Base-by-base conservation (phyloP, 768 basidiomycete species). In the Lactarius deliciosus region DNA sequence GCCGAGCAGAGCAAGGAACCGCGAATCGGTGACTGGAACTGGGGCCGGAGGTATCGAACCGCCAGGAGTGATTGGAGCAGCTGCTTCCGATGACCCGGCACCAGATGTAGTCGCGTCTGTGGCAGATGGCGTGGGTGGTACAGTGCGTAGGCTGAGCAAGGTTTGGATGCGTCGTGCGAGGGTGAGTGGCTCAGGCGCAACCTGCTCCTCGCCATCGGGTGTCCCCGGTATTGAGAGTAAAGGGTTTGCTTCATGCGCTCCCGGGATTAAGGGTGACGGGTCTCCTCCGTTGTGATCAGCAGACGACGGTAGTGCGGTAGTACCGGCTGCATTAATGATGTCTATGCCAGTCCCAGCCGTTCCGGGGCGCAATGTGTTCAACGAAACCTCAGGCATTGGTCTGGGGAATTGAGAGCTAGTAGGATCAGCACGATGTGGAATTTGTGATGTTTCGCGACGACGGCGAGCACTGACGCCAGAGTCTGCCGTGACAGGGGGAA, bases 141-240 rank as follows among this genome's bases (percentile, higher is more conserved):
- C 45, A 34, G 73, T 70, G 41, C 72, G 77, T 45, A 82, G 83
- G 60, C 81, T 75, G 45, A 87, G 76, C n/a, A 87, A 73, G 13
- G 77, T 75, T 71, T 85, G 86, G 53, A 88, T 82, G 64, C 75
- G 81, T 61, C 79, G 77, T 6, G 84, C 83, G 22, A 89, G 78
- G 1, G 79, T 79, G 38, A 73, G 72, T 0, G 83, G 76, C 63
- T 82, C 82, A 2, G 79, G 74, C 22, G 73, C 69, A 3, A 45
- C n/a, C 54, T 32, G 40, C 22, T 54, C 65, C n/a, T 66, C 68
- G 20, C 22, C 30, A 57, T 61, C 16, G 38, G 34, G 43, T 43
- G 25, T 8, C 28, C 43, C 68, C 11, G 40, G 10, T 13, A 34
- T 18, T 32, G 45, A 61, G 20, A 22, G 45, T 11, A 16, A 41